phyloP scores from a whole-genome alignment of 164 flowering plant species.

The Stephania japonica region DNA sequence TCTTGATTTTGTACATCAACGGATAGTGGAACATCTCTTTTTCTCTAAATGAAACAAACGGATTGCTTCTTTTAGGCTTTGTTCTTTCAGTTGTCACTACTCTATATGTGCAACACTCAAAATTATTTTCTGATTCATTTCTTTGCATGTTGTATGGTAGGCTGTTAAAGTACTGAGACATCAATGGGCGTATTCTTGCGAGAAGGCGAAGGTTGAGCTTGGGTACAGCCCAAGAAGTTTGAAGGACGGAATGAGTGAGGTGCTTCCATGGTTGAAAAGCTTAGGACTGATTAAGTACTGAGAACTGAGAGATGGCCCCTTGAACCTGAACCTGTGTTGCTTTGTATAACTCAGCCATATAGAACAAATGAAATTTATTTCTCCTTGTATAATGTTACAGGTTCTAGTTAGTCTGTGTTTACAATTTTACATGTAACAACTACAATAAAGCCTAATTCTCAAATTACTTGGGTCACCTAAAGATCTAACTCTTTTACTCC shows the following conservation, averaged over 20 bases:
- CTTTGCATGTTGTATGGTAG: slow-evolving; percentile 28
- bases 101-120: neutral
- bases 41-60: too few relatives aligned
- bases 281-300: slow-evolving; percentile 57
- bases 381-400: neutral
- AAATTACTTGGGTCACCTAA: too few relatives aligned
- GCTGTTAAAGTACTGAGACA: slow-evolving; percentile 56
- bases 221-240: slow-evolving; percentile 76
- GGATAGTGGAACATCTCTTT: too few relatives aligned
- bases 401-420: neutral
- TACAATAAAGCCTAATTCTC: too few relatives aligned
- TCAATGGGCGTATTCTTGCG: slow-evolving; percentile 88
- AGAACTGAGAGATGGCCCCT: neutral
- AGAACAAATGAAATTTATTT: neutral
- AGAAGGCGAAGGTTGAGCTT: slow-evolving; percentile 72
- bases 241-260: slow-evolving; percentile 68
- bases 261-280: slow-evolving; percentile 82
- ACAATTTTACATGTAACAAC: too few relatives aligned
- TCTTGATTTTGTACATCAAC: too few relatives aligned
- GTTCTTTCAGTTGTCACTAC: neutral
- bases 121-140: neutral
- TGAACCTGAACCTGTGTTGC: neutral
- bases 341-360: neutral
- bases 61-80: neutral
- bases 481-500: too few relatives aligned